Percentiles rank a stretch among this genome's conserved stretches.
phyloP scores from a whole-genome alignment of 202 grass and related monocot species.

The Hordeum pubiflorum region DNA sequence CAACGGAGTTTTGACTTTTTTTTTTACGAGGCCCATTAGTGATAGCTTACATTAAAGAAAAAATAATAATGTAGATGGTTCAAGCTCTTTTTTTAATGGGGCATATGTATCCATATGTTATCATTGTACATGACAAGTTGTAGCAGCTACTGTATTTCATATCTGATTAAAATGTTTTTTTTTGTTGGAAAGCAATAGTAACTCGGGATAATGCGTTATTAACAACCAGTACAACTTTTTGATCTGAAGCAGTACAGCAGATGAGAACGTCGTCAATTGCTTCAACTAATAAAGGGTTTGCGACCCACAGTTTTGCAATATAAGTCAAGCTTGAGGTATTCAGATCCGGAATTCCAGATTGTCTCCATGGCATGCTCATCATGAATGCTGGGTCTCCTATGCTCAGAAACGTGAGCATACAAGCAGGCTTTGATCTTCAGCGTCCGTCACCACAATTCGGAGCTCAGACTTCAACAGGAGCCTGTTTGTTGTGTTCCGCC shows the following conservation, averaged over 20 bases:
- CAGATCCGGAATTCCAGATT: constrained; percentile 16
- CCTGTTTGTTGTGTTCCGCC: background rate
- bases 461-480: background rate
- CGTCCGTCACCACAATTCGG: background rate
- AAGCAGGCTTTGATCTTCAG: background rate
- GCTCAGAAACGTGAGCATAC: background rate
- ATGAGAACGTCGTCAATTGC: background rate
- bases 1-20: no score
- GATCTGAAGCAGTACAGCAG: background rate
- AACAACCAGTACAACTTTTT: constrained; percentile 5
- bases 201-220: background rate
- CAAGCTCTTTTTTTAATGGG: no score
- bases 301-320: constrained; percentile 6
- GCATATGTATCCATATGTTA: no score
- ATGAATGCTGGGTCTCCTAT: background rate
- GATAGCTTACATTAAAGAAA: no score
- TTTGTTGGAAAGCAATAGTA: constrained; percentile 27
- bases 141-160: background rate
- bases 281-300: constrained; percentile 20
- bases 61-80: no score
- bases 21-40: no score
- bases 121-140: background rate
- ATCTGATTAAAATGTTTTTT: background rate
- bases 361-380: background rate
- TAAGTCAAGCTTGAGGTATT: constrained; percentile 2